Conservation (phyloP, 768 basidiomycete species). For the Calocera cornea region DNA sequence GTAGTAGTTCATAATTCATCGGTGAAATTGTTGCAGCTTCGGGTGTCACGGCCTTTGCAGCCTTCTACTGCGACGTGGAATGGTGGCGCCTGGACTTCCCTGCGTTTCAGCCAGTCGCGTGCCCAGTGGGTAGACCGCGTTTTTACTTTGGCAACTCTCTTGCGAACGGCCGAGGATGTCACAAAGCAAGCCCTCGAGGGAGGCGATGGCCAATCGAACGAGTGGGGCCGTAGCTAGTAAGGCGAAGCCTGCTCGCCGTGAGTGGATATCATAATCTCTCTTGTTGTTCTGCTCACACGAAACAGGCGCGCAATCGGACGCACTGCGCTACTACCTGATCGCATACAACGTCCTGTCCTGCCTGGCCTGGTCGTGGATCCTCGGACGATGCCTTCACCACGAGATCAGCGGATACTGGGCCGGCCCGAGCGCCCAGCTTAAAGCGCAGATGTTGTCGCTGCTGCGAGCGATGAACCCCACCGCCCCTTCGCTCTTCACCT, state of each 20-base stretch:
- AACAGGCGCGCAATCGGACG: not conserved
- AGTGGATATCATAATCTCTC: not conserved
- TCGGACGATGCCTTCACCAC: slow-evolving; percentile 21
- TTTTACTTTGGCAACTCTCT: too few species aligned
- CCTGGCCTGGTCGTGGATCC: slow-evolving; percentile 60
- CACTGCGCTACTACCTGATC: slow-evolving; percentile 43
- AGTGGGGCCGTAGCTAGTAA: not conserved
- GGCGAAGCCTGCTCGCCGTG: not conserved
- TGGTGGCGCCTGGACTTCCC: too few species aligned
- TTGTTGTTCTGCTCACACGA: not conserved
- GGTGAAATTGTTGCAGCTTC: not conserved
- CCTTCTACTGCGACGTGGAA: too few species aligned
- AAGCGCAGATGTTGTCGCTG: slow-evolving; percentile 10
- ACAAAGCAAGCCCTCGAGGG: not conserved
- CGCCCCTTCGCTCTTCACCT: not conserved
- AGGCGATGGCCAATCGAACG: not conserved
- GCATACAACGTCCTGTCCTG: slow-evolving; percentile 66
- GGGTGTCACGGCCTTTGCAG: too few species aligned
- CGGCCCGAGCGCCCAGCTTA: slow-evolving; percentile 26
- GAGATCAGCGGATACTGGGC: not conserved
- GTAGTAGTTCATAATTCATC: not conserved
- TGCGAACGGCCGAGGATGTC: not conserved
- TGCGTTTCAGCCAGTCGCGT: too few species aligned
- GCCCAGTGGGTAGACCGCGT: too few species aligned
- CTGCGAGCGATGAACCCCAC: slow-evolving; percentile 24